Evolutionary conservation across 2,329 filamentous ascomycete genomes (phyloP).

Genomic region (Colletotrichum spinosum): DNA sequence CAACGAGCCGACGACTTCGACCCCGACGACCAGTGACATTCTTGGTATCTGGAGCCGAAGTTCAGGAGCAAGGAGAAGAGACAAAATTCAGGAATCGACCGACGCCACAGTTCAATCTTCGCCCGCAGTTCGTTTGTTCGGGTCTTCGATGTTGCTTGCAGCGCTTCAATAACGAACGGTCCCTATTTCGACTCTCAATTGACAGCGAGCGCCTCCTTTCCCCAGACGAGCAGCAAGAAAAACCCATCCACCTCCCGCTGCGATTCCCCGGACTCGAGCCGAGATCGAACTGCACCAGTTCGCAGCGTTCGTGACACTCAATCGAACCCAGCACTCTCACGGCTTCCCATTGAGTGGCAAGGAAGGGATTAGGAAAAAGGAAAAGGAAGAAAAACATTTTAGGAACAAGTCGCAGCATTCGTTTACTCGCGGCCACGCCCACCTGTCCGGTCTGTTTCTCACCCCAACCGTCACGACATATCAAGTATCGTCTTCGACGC

Average conservation of each 20-base stretch:
- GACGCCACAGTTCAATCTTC: constrained; percentile 1
- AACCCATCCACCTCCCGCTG: constrained; percentile 6
- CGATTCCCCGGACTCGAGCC: constrained; percentile 14
- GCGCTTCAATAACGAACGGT: constrained; percentile 33
- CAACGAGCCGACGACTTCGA: constrained; percentile 22
- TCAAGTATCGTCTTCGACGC: constrained; percentile 41
- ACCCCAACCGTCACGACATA: constrained; percentile 43
- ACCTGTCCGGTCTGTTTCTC: constrained; percentile 36
- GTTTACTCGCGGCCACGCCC: constrained; percentile 43
- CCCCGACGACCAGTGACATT: neutral
- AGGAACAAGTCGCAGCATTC: constrained; percentile 47
- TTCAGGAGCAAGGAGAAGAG: neutral
- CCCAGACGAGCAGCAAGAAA: neutral
- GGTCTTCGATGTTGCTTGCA: constrained; percentile 32
- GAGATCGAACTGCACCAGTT: constrained; percentile 16
- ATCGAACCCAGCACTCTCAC: constrained; percentile 3
- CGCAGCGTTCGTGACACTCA: constrained; percentile 16
- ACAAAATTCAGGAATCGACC: neutral
- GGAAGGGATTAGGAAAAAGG: constrained; percentile 9
- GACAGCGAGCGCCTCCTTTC: constrained; percentile 5
- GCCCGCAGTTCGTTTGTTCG: constrained; percentile 2
- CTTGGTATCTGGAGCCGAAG: too few species aligned
- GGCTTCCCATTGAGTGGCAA: constrained; percentile 34
- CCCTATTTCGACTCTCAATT: constrained; percentile 17
- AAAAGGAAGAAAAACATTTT: constrained; percentile 12